Evolutionary conservation across 192 early-diverging fungal species (phyloP).

Genomic region (Coemansia sp.): DNA sequence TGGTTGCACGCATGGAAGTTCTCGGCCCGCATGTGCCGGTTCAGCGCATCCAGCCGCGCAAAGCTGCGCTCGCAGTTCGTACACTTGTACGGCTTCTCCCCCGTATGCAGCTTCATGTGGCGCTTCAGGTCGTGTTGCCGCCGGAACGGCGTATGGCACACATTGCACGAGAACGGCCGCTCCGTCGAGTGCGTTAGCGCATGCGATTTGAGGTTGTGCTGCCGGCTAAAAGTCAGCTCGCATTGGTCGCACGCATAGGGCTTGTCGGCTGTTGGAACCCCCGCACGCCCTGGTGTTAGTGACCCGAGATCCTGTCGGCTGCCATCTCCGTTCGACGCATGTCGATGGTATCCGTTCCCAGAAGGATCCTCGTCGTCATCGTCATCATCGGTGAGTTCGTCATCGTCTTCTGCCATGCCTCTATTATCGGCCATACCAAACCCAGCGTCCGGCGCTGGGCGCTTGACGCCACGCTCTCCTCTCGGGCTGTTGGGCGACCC

Average conservation of each 20-base stretch:
- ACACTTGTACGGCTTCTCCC: slow-evolving; percentile 76
- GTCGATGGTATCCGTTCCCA: not conserved
- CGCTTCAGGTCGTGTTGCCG: slow-evolving; percentile 92
- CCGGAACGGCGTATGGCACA: slow-evolving; percentile 80
- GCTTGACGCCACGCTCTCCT: slow-evolving; percentile 25
- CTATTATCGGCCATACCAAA: slow-evolving; percentile 2
- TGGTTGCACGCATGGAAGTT: slow-evolving; percentile 60
- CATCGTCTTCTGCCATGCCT: slow-evolving; percentile 5
- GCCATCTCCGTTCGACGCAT: slow-evolving; percentile 1
- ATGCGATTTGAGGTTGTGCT: slow-evolving; percentile 79
- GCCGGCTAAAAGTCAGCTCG: slow-evolving; percentile 70
- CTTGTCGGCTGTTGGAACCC: slow-evolving; percentile 50
- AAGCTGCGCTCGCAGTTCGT: slow-evolving; percentile 76
- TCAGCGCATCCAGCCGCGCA: slow-evolving; percentile 80
- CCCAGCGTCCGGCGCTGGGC: slow-evolving; percentile 14
- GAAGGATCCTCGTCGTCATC: slow-evolving; percentile 9
- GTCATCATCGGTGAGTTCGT: slow-evolving; percentile 12
- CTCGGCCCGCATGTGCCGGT: slow-evolving; percentile 70
- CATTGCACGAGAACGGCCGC: slow-evolving; percentile 67
- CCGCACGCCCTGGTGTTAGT: slow-evolving; percentile 2
- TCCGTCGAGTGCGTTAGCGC: slow-evolving; percentile 74
- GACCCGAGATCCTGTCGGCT: not conserved
- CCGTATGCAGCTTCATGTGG: slow-evolving; percentile 79
- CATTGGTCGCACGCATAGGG: slow-evolving; percentile 63
- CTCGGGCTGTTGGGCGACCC: slow-evolving; percentile 2